Evolutionary conservation across 148 eudicot genomes (phyloP).

Genomic region (Rhododendron ferrugineum): DNA sequence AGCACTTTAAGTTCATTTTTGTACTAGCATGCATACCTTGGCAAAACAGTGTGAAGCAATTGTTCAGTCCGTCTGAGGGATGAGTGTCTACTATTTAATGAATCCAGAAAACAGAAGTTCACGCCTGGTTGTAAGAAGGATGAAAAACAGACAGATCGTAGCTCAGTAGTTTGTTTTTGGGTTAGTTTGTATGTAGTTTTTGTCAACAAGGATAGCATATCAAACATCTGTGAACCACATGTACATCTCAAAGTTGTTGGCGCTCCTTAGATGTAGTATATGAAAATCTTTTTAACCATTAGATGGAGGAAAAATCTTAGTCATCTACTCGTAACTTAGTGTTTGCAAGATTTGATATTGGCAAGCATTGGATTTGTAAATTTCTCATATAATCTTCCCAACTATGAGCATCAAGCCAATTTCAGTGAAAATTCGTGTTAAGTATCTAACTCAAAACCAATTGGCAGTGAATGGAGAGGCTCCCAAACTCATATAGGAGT

Average conservation of each 20-base stretch:
- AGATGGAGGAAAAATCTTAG: neutral
- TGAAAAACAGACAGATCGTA: neutral
- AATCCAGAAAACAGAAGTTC: neutral
- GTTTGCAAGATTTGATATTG: neutral
- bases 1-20: neutral
- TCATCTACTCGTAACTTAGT: neutral
- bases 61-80: neutral
- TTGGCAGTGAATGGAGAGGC: neutral
- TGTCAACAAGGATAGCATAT: too few species aligned
- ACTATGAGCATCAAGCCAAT: neutral
- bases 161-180: neutral
- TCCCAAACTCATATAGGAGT: neutral
- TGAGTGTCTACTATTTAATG: neutral
- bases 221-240: too few species aligned
- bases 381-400: neutral
- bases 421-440: neutral
- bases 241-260: too few species aligned
- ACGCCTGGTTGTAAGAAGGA: neutral
- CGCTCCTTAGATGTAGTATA: too few species aligned
- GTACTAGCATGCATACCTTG: neutral
- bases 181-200: neutral
- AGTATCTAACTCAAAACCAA: neutral
- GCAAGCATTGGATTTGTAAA: neutral
- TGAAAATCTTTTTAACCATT: too few species aligned
- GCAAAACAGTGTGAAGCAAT: neutral